Evolutionary conservation across 495 filamentous ascomycete genomes (phyloP).

Genomic region (Tuber melanosporum): DNA sequence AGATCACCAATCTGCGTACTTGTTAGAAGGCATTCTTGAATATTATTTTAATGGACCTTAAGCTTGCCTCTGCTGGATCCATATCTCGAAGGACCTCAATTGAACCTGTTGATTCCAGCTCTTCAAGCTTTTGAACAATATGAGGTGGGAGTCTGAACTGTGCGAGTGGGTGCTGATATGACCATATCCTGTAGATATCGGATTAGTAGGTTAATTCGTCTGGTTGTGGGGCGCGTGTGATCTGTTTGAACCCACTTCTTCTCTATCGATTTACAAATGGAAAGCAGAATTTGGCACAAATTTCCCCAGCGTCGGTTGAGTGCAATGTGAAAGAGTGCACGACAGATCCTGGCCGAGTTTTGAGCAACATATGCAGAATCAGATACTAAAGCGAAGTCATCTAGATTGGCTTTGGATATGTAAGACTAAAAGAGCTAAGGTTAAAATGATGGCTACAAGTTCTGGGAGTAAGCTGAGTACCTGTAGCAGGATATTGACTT

Average conservation of each 20-base stretch:
- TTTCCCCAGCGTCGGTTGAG: slow-evolving; percentile 90
- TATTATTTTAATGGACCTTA: not conserved
- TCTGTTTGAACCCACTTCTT: slow-evolving; percentile 49
- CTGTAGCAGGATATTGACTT: slow-evolving; percentile 82
- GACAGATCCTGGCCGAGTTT: slow-evolving; percentile 87
- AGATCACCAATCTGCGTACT: slow-evolving; percentile 61
- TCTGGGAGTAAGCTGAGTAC: not conserved
- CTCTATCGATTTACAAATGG: slow-evolving; percentile 92
- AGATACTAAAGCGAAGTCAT: slow-evolving; percentile 87
- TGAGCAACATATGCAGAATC: slow-evolving; percentile 93
- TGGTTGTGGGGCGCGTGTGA: not conserved
- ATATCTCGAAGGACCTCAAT: slow-evolving; percentile 84
- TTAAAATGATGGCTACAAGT: not conserved
- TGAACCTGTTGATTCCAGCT: slow-evolving; percentile 60
- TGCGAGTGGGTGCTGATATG: slow-evolving; percentile 86
- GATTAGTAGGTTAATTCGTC: not conserved
- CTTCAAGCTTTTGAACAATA: slow-evolving; percentile 74
- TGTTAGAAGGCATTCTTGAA: not conserved
- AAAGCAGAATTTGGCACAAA: slow-evolving; percentile 81
- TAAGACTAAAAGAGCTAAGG: slow-evolving; percentile 57
- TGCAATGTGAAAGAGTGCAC: slow-evolving; percentile 94
- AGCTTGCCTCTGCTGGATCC: slow-evolving; percentile 62
- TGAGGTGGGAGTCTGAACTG: slow-evolving; percentile 88
- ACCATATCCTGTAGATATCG: slow-evolving; percentile 59
- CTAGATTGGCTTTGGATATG: slow-evolving; percentile 78